Base-by-base conservation (phyloP, 2,329 filamentous ascomycete genomes). In the Cladosporium oxysporum region DNA sequence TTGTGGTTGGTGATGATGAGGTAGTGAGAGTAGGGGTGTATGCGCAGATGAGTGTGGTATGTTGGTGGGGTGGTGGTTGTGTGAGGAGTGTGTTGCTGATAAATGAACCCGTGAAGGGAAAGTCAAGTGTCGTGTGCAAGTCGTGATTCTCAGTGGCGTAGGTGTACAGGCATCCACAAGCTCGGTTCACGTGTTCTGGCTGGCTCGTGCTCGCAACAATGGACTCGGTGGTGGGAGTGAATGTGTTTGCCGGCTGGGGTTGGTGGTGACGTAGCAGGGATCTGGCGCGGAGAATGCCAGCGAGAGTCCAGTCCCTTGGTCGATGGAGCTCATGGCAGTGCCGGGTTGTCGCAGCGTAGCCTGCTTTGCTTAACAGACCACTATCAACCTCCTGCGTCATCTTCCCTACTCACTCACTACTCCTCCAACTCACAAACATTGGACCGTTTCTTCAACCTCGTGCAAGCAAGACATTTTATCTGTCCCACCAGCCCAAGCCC, bases 101-200 rank as follows among this genome's bases (percentile, higher is more conserved):
- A 11, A 21, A 33, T 52, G 21, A 16, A 10, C 12, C 3, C 18
- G 16, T 5, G 12, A 29, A 31, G 52, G 16, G 52, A 29, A 31
- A 29, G 28, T 29, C 26, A 10, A 33, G 29, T 31, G 28, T 29
- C 28, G 28, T 29, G 50, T 21, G 28, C 26, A 55, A 55, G 28
- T 55, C 10, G 16, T 11, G 52, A n/a, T n/a, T 12, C 7, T 21
- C 12, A 12, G 52, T 55, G 52, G 52, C 28, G 52, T 53, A 53
- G 50, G 8, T 31, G 26, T 12, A 5, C 18, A 5, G 16, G 28
- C 52, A 14, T 53, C 29, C 44, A 41, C 60, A 62, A 53, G 60
- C 61, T 63, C 50, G 61, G 50, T 35, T 55, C 61, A 63, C 31
- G 61, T 63, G 61, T 63, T 62, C 37, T 26, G 29, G 21, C 3